Conservation (phyloP, 2,329 filamentous ascomycete genomes). For the Trichoderma breve region DNA sequence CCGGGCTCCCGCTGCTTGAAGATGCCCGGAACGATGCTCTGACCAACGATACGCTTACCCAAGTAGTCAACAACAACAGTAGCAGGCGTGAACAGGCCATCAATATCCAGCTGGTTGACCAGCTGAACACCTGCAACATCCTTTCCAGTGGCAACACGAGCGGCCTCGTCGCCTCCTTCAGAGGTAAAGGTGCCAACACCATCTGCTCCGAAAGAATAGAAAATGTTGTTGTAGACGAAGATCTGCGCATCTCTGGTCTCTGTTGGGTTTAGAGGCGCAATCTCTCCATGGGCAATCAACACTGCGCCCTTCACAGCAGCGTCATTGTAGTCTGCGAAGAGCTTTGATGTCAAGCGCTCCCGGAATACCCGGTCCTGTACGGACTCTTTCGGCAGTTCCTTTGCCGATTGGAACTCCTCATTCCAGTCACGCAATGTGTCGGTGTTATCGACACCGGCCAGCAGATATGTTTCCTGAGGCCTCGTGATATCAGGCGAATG, state of each 20-base stretch:
- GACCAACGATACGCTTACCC: constrained; percentile 93
- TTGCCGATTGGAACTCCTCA: constrained; percentile 95
- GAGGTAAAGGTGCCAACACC: constrained; percentile 96
- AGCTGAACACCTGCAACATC: constrained; percentile 91
- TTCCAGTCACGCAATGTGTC: constrained; percentile 98
- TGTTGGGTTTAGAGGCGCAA: constrained; percentile 90
- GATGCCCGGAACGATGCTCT: constrained; percentile 97
- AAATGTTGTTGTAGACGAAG: constrained; percentile 99
- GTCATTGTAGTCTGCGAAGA: constrained; percentile 97
- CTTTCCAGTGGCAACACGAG: constrained; percentile 92
- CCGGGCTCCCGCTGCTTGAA: constrained; percentile 98
- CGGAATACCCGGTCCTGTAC: constrained; percentile 96
- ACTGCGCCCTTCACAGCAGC: constrained; percentile 90
- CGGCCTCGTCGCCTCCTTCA: constrained; percentile 94
- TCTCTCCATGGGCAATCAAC: constrained; percentile 86
- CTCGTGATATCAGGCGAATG: constrained; percentile 84
- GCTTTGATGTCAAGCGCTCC: constrained; percentile 88
- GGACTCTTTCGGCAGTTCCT: constrained; percentile 87
- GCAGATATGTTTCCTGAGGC: constrained; percentile 87
- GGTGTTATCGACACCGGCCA: constrained; percentile 87
- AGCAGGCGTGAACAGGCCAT: constrained; percentile 89
- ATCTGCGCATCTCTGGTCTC: constrained; percentile 93
- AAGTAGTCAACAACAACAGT: constrained; percentile 97
- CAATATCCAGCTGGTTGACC: constrained; percentile 96
- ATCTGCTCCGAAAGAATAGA: constrained; percentile 97